Conservation (phyloP, 176 grass and related monocot species). For the Bothriochloa decipiens region DNA sequence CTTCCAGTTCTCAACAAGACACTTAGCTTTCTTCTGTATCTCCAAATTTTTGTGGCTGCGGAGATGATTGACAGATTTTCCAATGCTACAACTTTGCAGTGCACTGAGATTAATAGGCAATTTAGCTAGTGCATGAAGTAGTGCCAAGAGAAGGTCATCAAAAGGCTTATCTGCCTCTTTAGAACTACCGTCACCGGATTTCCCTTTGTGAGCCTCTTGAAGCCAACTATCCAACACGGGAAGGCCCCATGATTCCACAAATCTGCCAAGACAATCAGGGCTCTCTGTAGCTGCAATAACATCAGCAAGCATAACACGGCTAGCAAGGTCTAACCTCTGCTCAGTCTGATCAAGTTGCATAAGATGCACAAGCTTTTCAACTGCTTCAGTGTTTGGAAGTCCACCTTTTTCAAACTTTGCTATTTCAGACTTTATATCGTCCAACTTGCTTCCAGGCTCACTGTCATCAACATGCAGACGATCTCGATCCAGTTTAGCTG, state of each 20-base stretch:
- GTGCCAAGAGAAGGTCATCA: slow-evolving; percentile 72
- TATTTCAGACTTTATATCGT: slow-evolving; percentile 60
- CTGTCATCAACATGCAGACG: slow-evolving; percentile 44
- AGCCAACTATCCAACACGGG: slow-evolving; percentile 72
- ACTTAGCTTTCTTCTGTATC: slow-evolving; percentile 90
- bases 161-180: slow-evolving; percentile 69
- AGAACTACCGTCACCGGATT: slow-evolving; percentile 65
- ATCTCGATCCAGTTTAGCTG: slow-evolving; percentile 53
- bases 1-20: slow-evolving; percentile 93
- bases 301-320: slow-evolving; percentile 61
- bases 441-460: slow-evolving; percentile 48
- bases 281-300: slow-evolving; percentile 74
- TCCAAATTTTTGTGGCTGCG: slow-evolving; percentile 83
- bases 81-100: slow-evolving; percentile 84
- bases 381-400: slow-evolving; percentile 61
- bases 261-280: slow-evolving; percentile 61
- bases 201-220: slow-evolving; percentile 71
- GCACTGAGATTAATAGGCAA: slow-evolving; percentile 92
- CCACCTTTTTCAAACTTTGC: slow-evolving; percentile 64
- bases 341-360: slow-evolving; percentile 75
- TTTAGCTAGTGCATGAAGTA: slow-evolving; percentile 84
- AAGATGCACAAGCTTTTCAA: slow-evolving; percentile 69
- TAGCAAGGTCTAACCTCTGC: slow-evolving; percentile 64
- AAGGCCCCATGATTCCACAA: slow-evolving; percentile 71
- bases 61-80: slow-evolving; percentile 92